These are phyloP conservation scores for Discostella stelligeroides DNA, from an alignment of 108 stramenopile species.

Conservation along the genomic window DNA sequence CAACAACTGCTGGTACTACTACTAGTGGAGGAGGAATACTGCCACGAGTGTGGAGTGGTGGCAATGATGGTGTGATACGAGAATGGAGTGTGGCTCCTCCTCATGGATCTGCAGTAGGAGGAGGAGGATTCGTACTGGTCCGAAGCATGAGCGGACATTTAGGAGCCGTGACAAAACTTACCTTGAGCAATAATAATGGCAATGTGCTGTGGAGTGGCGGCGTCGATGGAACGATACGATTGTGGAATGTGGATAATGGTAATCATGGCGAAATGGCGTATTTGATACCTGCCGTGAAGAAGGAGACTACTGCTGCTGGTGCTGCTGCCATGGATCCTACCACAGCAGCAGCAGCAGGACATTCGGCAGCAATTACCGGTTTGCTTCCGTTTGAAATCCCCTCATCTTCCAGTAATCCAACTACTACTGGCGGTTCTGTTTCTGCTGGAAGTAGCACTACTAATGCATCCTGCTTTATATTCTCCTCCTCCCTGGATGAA, in stretches of 20 bases:
- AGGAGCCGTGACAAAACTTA: constrained; percentile 75
- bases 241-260: constrained; percentile 70
- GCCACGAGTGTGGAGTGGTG: constrained; percentile 67
- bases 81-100: constrained; percentile 68
- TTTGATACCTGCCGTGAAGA: constrained; percentile 40
- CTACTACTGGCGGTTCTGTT: neutral
- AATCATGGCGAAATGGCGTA: constrained; percentile 38
- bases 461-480: constrained; percentile 72
- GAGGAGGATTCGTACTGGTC: constrained; percentile 57
- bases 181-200: constrained; percentile 36
- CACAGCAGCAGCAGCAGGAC: constrained; percentile 45
- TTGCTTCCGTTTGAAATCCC: constrained; percentile 60
- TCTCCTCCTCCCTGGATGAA: constrained; percentile 79
- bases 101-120: constrained; percentile 23
- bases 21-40: constrained; percentile 50
- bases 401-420: constrained; percentile 13
- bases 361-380: constrained; percentile 74
- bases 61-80: constrained; percentile 69
- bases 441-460: neutral
- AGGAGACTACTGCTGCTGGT: constrained; percentile 17
- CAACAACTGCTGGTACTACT: too few relatives aligned
- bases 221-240: constrained; percentile 77
- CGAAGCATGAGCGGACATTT: constrained; percentile 75
- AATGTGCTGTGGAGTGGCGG: constrained; percentile 67
- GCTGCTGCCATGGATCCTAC: neutral